Evolutionary conservation across 140 eudicot species (phyloP).

Genomic region (Cichorium intybus): DNA sequence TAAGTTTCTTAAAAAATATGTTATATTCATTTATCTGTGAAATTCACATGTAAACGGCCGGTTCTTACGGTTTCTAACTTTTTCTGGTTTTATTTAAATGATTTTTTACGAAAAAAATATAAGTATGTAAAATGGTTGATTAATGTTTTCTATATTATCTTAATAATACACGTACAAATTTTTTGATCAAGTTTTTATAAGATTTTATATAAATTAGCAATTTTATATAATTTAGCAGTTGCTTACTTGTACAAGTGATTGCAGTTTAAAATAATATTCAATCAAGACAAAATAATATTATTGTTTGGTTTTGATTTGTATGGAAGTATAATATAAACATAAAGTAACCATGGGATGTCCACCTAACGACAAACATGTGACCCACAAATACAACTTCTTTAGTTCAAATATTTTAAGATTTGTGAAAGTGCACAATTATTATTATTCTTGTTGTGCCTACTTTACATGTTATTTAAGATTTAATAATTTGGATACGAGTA

Average conservation of each 20-base stretch:
- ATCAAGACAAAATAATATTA: not conserved
- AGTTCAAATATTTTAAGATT: constrained; percentile 1
- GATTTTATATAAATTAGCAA: not conserved
- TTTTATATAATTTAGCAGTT: not conserved
- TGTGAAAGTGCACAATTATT: not conserved
- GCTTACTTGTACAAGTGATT: not conserved
- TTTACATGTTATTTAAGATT: not conserved
- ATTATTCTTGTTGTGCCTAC: not conserved
- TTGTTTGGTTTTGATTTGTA: not conserved
- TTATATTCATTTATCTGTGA: too few species aligned
- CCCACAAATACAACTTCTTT: constrained; percentile 15
- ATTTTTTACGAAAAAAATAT: too few species aligned
- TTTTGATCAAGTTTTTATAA: not conserved
- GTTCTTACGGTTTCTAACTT: too few species aligned
- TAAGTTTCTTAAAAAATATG: too few species aligned
- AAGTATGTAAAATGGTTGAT: too few species aligned
- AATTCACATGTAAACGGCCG: too few species aligned
- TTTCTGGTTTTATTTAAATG: too few species aligned
- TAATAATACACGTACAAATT: not conserved
- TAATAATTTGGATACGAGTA: not conserved
- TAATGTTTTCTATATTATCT: not conserved
- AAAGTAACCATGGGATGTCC: constrained; percentile 10
- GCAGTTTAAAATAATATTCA: not conserved
- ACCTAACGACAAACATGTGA: constrained; percentile 23
- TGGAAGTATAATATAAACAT: not conserved